These are phyloP conservation scores for Linum usitatissimum DNA, from an alignment of 345 rosid species.

Conservation along the genomic window DNA sequence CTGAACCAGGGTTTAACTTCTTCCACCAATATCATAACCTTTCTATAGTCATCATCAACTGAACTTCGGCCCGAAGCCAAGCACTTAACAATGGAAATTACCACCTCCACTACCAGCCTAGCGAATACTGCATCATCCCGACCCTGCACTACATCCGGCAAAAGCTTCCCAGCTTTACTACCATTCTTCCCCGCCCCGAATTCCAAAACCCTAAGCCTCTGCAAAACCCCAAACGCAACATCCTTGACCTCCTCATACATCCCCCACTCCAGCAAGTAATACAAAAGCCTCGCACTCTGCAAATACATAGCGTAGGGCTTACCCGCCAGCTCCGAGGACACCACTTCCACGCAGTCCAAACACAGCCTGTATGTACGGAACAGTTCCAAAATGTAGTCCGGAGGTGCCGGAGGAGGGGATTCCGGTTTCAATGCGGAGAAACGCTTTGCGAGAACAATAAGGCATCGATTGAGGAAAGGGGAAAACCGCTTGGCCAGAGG, in stretches of 20 bases:
- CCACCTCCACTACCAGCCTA: conserved; percentile 45
- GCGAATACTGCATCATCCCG: conserved; percentile 38
- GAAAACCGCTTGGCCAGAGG: conserved; percentile 66
- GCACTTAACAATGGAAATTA: conserved; percentile 35
- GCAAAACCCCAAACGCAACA: conserved; percentile 45
- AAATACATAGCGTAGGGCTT: conserved; percentile 42
- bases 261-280: conserved; percentile 47
- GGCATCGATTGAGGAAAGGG: conserved; percentile 59
- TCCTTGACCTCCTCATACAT: conserved; percentile 27
- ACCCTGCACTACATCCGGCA: conserved; percentile 25
- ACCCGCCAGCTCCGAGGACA: conserved; percentile 60
- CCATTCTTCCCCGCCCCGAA: conserved; percentile 5
- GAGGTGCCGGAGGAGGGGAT: neutral
- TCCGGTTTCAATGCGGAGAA: conserved; percentile 25
- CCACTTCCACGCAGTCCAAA: conserved; percentile 49
- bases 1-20: conserved; percentile 65
- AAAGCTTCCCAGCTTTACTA: conserved; percentile 8
- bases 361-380: conserved; percentile 49
- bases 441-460: conserved; percentile 63
- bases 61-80: conserved; percentile 34
- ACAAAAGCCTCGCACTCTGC: conserved; percentile 43
- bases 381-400: conserved; percentile 19
- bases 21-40: conserved; percentile 34
- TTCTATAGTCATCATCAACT: conserved; percentile 30
- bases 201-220: conserved; percentile 30